phyloP scores from a whole-genome alignment of 2,329 filamentous ascomycete genomes.

The Fusarium chaquense region DNA sequence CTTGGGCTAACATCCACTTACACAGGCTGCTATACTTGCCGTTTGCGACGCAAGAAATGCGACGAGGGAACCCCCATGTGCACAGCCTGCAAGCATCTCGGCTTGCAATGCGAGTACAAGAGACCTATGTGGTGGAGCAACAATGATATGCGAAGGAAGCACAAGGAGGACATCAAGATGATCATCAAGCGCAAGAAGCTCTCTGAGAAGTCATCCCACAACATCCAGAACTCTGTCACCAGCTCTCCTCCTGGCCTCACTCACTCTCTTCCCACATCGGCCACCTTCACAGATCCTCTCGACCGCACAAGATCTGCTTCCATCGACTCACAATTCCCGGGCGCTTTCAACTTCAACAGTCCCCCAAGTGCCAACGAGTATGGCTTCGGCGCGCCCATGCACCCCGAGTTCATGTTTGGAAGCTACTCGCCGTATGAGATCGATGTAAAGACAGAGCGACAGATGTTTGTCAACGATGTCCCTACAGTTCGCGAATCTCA shows the following conservation, averaged over 20 bases:
- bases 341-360: conserved; percentile 79
- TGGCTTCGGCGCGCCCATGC: conserved; percentile 74
- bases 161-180: conserved; percentile 97
- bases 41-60: conserved; percentile 76
- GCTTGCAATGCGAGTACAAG: conserved; percentile 94
- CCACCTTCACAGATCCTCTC: conserved; percentile 80
- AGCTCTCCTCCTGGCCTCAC: conserved; percentile 82
- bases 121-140: conserved; percentile 98
- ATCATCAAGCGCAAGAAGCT: conserved; percentile 98
- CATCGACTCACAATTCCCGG: conserved; percentile 82
- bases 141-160: conserved; percentile 82
- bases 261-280: conserved; percentile 84
- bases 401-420: conserved; percentile 68
- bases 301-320: conserved; percentile 81
- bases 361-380: conserved; percentile 66
- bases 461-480: conserved; percentile 93
- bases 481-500: conserved; percentile 87
- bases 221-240: conserved; percentile 64
- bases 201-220: conserved; percentile 80
- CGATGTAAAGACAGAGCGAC: conserved; percentile 94
- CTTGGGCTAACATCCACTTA: conserved; percentile 19
- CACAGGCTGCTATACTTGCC: conserved; percentile 75
- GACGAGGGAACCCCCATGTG: conserved; percentile 73
- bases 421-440: conserved; percentile 87
- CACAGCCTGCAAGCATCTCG: conserved; percentile 78